These are phyloP conservation scores for Vitis hybrid DNA, from an alignment of 177 flowering plant species.

Conservation along the genomic window DNA sequence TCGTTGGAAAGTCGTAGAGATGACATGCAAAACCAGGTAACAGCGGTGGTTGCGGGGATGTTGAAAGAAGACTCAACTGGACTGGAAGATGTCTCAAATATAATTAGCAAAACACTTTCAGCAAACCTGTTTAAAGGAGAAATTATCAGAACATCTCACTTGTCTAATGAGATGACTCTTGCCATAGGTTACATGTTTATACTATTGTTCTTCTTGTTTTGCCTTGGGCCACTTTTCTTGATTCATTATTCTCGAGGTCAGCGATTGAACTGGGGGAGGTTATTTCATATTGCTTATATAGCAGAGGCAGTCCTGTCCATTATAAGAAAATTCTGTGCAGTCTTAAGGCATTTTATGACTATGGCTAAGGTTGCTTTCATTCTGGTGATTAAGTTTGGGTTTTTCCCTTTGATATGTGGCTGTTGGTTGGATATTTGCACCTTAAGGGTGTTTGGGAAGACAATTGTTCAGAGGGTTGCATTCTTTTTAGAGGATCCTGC, in stretches of 20 bases:
- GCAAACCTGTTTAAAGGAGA: background rate
- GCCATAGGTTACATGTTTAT: conserved; percentile 6
- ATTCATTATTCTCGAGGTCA: background rate
- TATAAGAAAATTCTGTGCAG: background rate
- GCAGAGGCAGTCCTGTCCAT: background rate
- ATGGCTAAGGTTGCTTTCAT: conserved; percentile 3
- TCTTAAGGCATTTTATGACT: conserved; percentile 1
- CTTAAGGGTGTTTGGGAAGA: conserved; percentile 7
- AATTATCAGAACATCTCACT: background rate
- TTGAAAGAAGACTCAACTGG: too few relatives aligned
- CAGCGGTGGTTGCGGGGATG: too few relatives aligned
- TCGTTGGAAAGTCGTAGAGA: background rate
- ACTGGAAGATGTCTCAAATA: conserved; percentile 1
- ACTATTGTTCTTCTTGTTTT: background rate
- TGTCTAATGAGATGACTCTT: conserved; percentile 2
- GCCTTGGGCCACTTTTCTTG: background rate
- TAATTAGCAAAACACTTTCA: background rate
- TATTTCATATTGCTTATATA: background rate
- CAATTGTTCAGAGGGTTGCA: background rate
- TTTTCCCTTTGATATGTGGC: conserved; percentile 11
- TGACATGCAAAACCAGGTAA: background rate
- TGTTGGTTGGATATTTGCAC: conserved; percentile 11
- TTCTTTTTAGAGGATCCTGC: background rate
- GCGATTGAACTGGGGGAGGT: background rate
- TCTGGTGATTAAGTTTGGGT: background rate